Conservation (phyloP, 2,329 filamentous ascomycete species). For the Penicillium sp. region DNA sequence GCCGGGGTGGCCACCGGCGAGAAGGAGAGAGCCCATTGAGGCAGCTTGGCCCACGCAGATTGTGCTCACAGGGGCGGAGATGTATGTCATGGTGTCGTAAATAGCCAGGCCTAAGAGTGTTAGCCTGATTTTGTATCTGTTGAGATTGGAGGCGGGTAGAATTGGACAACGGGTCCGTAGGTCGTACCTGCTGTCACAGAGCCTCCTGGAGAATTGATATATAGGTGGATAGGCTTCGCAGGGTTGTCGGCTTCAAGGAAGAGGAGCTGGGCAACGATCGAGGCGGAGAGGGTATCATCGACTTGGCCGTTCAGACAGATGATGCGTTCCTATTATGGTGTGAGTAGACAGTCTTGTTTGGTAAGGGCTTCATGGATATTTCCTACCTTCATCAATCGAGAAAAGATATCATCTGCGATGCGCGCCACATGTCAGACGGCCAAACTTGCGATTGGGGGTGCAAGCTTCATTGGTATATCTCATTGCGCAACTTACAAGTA, state of each 20-base stretch:
- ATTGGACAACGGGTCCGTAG: too few relatives aligned
- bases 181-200: slow-evolving; percentile 74
- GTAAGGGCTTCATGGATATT: slow-evolving; percentile 14
- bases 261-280: slow-evolving; percentile 90
- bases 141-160: neutral
- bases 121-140: neutral
- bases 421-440: slow-evolving; percentile 16
- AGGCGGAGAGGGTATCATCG: slow-evolving; percentile 87
- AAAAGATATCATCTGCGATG: slow-evolving; percentile 74
- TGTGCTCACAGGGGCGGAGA: slow-evolving; percentile 86
- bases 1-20: slow-evolving; percentile 81
- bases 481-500: slow-evolving; percentile 61
- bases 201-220: slow-evolving; percentile 95
- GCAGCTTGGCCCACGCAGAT: slow-evolving; percentile 94
- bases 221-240: slow-evolving; percentile 92
- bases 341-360: slow-evolving; percentile 15
- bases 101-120: slow-evolving; percentile 64
- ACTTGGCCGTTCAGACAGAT: slow-evolving; percentile 90
- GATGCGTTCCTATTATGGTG: slow-evolving; percentile 75
- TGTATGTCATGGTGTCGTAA: slow-evolving; percentile 99
- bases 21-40: slow-evolving; percentile 87
- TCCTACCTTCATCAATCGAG: slow-evolving; percentile 70
- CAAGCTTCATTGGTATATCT: slow-evolving; percentile 23
- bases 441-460: neutral
- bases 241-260: slow-evolving; percentile 98